phyloP scores from a whole-genome alignment of 2,329 filamentous ascomycete genomes.

The Hymenoscyphus albidus region DNA sequence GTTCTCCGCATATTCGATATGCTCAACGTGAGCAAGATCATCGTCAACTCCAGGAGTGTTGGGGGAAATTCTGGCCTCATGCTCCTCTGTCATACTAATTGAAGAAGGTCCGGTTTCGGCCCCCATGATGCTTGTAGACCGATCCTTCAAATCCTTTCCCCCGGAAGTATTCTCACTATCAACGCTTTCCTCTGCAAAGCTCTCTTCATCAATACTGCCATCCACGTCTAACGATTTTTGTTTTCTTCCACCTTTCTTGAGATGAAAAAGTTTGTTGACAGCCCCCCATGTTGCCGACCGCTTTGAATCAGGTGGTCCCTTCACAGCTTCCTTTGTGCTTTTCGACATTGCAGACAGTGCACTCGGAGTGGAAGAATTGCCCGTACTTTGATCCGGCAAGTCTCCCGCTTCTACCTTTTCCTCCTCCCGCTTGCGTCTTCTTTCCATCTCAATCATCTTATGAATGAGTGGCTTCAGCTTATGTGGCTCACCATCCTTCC shows the following conservation, averaged over 20 bases:
- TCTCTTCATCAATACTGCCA: not conserved
- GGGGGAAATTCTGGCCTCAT: not conserved
- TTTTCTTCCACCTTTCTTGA: not conserved
- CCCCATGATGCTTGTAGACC: not conserved
- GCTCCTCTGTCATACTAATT: not conserved
- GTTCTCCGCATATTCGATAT: not conserved
- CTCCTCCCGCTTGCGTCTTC: conserved; percentile 1
- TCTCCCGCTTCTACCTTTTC: not conserved
- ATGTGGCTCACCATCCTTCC: not conserved
- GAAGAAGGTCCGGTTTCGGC: not conserved
- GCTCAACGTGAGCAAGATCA: not conserved
- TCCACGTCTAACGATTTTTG: not conserved
- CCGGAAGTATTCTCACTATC: not conserved
- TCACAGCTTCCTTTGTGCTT: not conserved
- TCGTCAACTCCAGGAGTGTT: not conserved
- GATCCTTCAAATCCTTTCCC: not conserved
- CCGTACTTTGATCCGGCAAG: not conserved
- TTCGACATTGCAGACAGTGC: not conserved
- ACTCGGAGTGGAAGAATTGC: not conserved
- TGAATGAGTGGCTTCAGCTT: conserved; percentile 4
- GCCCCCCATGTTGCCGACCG: not conserved
- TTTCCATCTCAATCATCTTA: conserved; percentile 2
- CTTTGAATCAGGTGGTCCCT: not conserved
- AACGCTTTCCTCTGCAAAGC: not conserved
- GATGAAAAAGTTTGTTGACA: not conserved